Percentiles rank a stretch among this genome's conserved stretches.
Conservation (phyloP, 2,329 filamentous ascomycete species). For the Chaetothyriales sp. region DNA sequence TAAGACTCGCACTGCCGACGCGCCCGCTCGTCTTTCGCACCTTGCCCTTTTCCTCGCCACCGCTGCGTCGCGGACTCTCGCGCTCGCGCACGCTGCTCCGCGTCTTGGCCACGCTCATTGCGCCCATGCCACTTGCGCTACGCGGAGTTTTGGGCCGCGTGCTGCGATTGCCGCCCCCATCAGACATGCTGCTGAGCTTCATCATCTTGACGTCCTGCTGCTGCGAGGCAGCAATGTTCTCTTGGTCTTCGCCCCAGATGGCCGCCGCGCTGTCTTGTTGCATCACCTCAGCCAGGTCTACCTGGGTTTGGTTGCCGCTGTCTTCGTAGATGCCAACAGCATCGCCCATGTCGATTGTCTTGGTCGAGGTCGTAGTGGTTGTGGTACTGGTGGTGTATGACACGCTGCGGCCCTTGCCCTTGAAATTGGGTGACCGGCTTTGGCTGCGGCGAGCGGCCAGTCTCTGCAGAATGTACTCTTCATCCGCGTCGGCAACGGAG, state of each 20-base stretch:
- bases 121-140: conserved; percentile 15
- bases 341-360: conserved; percentile 14
- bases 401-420: conserved; percentile 19
- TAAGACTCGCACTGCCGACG: conserved; percentile 27
- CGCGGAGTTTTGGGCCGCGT: conserved; percentile 10
- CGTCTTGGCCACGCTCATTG: conserved; percentile 15
- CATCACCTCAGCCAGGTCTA: conserved; percentile 2
- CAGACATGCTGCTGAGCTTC: conserved; percentile 14
- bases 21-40: conserved; percentile 35
- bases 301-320: conserved; percentile 9
- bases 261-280: not conserved
- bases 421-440: conserved; percentile 14
- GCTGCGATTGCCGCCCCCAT: conserved; percentile 4
- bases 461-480: conserved; percentile 68
- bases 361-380: conserved; percentile 18
- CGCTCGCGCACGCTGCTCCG: conserved; percentile 8
- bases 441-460: conserved; percentile 42
- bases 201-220: conserved; percentile 17
- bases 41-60: conserved; percentile 18
- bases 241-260: conserved; percentile 14
- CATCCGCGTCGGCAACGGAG: conserved; percentile 53
- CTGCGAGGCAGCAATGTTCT: not conserved
- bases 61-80: conserved; percentile 16
- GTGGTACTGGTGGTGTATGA: conserved; percentile 18
- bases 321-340: conserved; percentile 19